Evolutionary conservation across 2,329 filamentous ascomycete species (phyloP).

Genomic region (Raffaelea albimanens): DNA sequence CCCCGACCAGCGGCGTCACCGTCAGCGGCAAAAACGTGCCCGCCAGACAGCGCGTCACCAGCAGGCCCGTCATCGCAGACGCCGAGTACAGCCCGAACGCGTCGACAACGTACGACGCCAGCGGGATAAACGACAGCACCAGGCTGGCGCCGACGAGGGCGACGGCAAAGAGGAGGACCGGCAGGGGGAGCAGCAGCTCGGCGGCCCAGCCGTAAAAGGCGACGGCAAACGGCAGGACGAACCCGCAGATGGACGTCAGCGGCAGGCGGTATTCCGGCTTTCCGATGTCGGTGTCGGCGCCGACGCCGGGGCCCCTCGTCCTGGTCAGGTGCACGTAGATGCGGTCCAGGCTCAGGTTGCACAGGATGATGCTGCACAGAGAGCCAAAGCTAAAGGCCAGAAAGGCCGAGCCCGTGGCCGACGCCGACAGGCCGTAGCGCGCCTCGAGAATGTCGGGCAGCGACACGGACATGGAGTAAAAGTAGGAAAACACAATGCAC

Average conservation of each 20-base stretch:
- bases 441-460: constrained; percentile 39
- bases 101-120: constrained; percentile 48
- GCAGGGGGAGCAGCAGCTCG: constrained; percentile 30
- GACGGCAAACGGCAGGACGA: constrained; percentile 35
- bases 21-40: constrained; percentile 47
- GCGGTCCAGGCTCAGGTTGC: constrained; percentile 40
- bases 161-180: constrained; percentile 32
- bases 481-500: constrained; percentile 39
- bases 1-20: constrained; percentile 34
- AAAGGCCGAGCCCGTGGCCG: constrained; percentile 42
- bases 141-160: constrained; percentile 35
- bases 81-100: constrained; percentile 46
- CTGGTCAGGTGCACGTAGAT: constrained; percentile 38
- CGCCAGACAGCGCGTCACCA: constrained; percentile 44
- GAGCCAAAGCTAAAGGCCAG: constrained; percentile 46
- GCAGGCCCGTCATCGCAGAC: constrained; percentile 46
- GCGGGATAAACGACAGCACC: constrained; percentile 36
- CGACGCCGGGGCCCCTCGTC: constrained; percentile 13
- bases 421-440: constrained; percentile 38
- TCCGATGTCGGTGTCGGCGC: constrained; percentile 15
- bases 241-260: constrained; percentile 34
- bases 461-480: constrained; percentile 45
- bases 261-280: constrained; percentile 47
- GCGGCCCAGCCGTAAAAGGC: constrained; percentile 42
- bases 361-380: constrained; percentile 33